Percentiles rank a stretch among this genome's conserved stretches.
phyloP scores from a whole-genome alignment of 257 asterid genomes.

The Asclepias syriaca region DNA sequence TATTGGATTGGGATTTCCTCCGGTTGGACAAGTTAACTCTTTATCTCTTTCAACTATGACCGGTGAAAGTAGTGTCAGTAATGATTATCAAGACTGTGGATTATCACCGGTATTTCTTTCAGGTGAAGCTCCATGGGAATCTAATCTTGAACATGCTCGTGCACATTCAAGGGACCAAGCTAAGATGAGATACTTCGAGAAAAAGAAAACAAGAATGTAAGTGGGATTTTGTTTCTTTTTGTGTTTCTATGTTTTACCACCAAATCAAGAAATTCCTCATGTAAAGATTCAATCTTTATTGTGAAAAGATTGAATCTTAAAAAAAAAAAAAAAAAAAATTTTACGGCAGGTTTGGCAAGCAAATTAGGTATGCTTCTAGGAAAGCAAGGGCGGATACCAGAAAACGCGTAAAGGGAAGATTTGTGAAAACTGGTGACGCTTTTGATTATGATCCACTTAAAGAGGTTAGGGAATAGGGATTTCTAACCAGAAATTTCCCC shows the following conservation, averaged over 20 bases:
- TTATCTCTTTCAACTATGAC: slow-evolving; percentile 47
- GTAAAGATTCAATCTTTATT: too few relatives aligned
- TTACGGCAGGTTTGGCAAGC: slow-evolving; percentile 64
- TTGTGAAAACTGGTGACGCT: slow-evolving; percentile 77
- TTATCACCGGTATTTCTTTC: slow-evolving; percentile 45
- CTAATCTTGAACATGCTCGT: slow-evolving; percentile 38
- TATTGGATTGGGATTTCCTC: slow-evolving; percentile 38
- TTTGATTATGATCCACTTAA: slow-evolving; percentile 45
- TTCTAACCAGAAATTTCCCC: slow-evolving; percentile 16
- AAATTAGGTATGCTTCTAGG: slow-evolving; percentile 86
- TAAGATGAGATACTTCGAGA: slow-evolving; percentile 79
- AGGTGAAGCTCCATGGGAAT: slow-evolving; percentile 57
- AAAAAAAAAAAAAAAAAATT: too few relatives aligned
- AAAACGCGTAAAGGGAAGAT: slow-evolving; percentile 85
- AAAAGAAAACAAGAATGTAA: slow-evolving; percentile 75
- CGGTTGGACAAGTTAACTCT: slow-evolving; percentile 41
- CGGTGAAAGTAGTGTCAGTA: slow-evolving; percentile 42
- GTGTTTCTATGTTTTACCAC: too few relatives aligned
- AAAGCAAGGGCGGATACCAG: slow-evolving; percentile 93
- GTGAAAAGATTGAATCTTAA: too few relatives aligned
- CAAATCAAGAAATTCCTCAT: too few relatives aligned
- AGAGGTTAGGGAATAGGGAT: slow-evolving; percentile 13
- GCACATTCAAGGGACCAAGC: slow-evolving; percentile 78
- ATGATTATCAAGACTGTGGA: slow-evolving; percentile 69
- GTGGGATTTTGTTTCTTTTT: slow-evolving; percentile 2